Evolutionary conservation across 2,329 filamentous ascomycete genomes (phyloP).

Genomic region (Alternaria sp.): DNA sequence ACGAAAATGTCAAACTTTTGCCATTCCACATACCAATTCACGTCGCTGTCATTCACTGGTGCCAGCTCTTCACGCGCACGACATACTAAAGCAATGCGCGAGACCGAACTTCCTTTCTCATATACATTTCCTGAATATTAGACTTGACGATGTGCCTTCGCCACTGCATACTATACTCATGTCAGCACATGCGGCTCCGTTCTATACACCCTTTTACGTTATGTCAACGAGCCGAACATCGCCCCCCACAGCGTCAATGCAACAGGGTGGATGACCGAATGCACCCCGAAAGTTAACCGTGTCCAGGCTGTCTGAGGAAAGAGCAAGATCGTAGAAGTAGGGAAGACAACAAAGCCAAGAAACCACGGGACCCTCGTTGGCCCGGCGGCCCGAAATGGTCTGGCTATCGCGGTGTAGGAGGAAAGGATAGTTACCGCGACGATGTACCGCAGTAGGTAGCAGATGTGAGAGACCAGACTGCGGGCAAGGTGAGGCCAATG

Average conservation of each 20-base stretch:
- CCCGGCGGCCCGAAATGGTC: slow-evolving; percentile 9
- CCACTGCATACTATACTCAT: slow-evolving; percentile 13
- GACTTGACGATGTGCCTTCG: slow-evolving; percentile 17
- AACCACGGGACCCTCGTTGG: slow-evolving; percentile 8
- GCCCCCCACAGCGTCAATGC: slow-evolving; percentile 15
- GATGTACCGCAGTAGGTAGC: slow-evolving; percentile 14
- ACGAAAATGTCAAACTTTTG: slow-evolving; percentile 5
- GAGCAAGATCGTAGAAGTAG: not conserved
- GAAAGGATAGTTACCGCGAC: slow-evolving; percentile 8
- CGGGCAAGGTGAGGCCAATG: not conserved
- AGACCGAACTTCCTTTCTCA: not conserved
- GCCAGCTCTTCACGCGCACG: not conserved
- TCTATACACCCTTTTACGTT: slow-evolving; percentile 10
- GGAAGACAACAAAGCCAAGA: not conserved
- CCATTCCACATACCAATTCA: not conserved
- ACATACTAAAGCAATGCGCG: not conserved
- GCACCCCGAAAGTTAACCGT: slow-evolving; percentile 10
- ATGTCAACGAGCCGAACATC: slow-evolving; percentile 9
- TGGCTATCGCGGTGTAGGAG: slow-evolving; percentile 3
- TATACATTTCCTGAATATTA: not conserved
- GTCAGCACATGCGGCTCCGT: slow-evolving; percentile 7
- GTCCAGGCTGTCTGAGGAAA: slow-evolving; percentile 14
- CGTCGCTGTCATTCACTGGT: not conserved
- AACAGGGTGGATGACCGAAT: not conserved
- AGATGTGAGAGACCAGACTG: not conserved